phyloP scores from a whole-genome alignment of 768 basidiomycete species.

The Tulasnella sp. region DNA sequence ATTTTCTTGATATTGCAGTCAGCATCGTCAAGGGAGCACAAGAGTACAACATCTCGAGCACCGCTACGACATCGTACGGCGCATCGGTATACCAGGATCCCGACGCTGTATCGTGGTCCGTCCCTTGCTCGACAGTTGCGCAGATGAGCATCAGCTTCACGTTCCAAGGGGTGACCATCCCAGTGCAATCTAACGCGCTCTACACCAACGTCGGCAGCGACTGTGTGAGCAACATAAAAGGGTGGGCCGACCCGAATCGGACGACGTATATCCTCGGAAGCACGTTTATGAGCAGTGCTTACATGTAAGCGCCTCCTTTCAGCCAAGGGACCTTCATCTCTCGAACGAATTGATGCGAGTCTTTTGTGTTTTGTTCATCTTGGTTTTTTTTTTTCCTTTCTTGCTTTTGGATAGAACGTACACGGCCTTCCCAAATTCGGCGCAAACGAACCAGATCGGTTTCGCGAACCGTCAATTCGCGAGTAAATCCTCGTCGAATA shows the following conservation, averaged over 20 bases:
- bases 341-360: no score
- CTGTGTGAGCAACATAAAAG: constrained; percentile 11
- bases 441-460: constrained; percentile 9
- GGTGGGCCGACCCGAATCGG: constrained; percentile 1
- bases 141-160: neutral
- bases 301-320: constrained; percentile 10
- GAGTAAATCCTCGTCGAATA: neutral
- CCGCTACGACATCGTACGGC: neutral
- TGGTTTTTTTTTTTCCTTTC: neutral
- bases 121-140: constrained; percentile 1
- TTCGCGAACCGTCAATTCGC: neutral
- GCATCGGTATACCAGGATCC: neutral
- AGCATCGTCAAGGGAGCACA: neutral
- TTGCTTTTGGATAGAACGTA: neutral
- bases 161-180: constrained; percentile 2
- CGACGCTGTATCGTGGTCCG: neutral
- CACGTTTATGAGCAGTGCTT: constrained; percentile 7
- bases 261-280: constrained; percentile 8
- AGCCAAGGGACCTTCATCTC: neutral
- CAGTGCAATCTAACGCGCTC: neutral
- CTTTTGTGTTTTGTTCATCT: neutral
- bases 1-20: neutral
- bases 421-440: neutral
- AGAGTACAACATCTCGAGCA: neutral
- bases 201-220: neutral